Percentiles rank a stretch among this genome's conserved stretches.
Evolutionary conservation across 106 monocot genomes (phyloP).

Genomic region (Apostasia ramifera): DNA sequence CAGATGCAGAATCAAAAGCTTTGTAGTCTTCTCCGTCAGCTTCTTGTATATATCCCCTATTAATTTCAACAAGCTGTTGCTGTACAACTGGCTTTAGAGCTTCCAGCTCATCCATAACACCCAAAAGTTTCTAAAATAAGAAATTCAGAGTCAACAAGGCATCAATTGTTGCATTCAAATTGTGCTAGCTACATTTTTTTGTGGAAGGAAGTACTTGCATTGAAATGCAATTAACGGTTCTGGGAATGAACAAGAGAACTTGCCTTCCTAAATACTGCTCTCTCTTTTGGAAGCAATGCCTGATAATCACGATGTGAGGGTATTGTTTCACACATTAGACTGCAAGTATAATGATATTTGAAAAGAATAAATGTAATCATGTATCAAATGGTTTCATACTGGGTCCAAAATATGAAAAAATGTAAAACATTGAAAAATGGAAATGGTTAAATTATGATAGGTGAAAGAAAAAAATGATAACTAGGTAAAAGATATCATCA

Average conservation of each 20-base stretch:
- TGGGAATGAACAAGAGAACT: neutral
- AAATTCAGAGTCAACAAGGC: neutral
- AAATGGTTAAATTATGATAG: too few relatives aligned
- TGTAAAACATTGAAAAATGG: too few relatives aligned
- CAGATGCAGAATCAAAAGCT: constrained; percentile 13
- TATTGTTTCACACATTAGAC: constrained; percentile 88
- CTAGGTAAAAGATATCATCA: too few relatives aligned
- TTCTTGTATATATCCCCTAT: constrained; percentile 30
- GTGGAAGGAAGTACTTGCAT: neutral
- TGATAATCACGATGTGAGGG: constrained; percentile 90
- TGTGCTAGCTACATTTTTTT: neutral
- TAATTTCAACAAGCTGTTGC: constrained; percentile 60
- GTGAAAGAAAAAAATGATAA: too few relatives aligned
- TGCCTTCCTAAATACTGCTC: constrained; percentile 60
- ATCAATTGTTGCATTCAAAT: constrained; percentile 6
- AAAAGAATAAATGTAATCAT: neutral
- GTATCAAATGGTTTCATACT: neutral
- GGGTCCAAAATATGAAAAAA: too few relatives aligned
- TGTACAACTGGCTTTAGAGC: constrained; percentile 66
- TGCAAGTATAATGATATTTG: constrained; percentile 20
- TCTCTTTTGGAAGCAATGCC: constrained; percentile 53
- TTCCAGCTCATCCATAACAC: constrained; percentile 82
- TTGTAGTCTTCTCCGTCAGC: constrained; percentile 19
- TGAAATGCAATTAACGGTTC: neutral
- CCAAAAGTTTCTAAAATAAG: constrained; percentile 64